A percentile compares a stretch with the other conserved stretches of the same genome.
Conservation (phyloP, 2,329 filamentous ascomycete genomes). For the Monosporascus sp. region DNA sequence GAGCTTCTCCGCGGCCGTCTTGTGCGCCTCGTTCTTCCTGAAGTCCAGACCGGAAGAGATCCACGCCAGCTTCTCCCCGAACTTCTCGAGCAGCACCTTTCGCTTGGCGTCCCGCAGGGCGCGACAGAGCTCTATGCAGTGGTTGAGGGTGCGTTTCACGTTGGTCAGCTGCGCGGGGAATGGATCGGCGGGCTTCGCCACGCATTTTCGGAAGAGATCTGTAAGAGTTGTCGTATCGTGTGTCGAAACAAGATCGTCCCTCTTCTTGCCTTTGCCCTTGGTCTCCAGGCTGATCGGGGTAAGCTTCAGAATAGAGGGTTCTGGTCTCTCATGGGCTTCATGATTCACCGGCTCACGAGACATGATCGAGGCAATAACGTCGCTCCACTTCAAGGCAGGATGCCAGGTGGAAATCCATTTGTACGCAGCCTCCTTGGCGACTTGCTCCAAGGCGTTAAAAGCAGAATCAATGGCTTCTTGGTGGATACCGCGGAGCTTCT, state of each 20-base stretch:
- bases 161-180: not conserved
- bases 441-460: slow-evolving; percentile 4
- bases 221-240: slow-evolving; percentile 1
- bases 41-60: slow-evolving; percentile 9
- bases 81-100: slow-evolving; percentile 5
- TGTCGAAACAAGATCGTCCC: not conserved
- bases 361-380: slow-evolving; percentile 7
- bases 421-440: slow-evolving; percentile 12
- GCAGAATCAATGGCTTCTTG: slow-evolving; percentile 3
- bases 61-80: slow-evolving; percentile 11
- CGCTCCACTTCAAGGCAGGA: slow-evolving; percentile 7
- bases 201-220: slow-evolving; percentile 10
- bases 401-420: slow-evolving; percentile 17
- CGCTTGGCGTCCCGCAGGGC: slow-evolving; percentile 13
- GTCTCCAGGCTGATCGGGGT: not conserved
- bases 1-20: slow-evolving; percentile 1
- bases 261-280: not conserved
- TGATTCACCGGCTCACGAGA: not conserved
- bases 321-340: not conserved
- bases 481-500: slow-evolving; percentile 8
- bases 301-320: not conserved
- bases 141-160: slow-evolving; percentile 11
- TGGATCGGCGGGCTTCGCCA: not conserved
- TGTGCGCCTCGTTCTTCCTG: slow-evolving; percentile 7
- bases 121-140: slow-evolving; percentile 11